Percentiles rank a stretch among this genome's conserved stretches.
These are phyloP conservation scores for Onygena corvina DNA, from an alignment of 2,329 filamentous ascomycete species.

Conservation along the genomic window DNA sequence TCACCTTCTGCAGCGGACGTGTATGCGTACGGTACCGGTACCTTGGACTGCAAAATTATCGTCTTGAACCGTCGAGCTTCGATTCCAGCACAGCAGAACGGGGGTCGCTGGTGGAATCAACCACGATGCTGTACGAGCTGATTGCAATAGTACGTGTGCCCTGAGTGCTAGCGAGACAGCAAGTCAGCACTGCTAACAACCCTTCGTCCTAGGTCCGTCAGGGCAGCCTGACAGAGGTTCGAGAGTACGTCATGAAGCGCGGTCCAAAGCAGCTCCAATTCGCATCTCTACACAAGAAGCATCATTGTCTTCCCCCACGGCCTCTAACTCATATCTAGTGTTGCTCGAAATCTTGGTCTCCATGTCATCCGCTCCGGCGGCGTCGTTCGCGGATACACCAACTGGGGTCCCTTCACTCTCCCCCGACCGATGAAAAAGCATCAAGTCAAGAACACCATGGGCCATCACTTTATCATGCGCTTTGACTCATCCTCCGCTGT, in stretches of 20 bases:
- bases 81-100: not conserved
- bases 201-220: slow-evolving; percentile 65
- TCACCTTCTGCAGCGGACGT: not conserved
- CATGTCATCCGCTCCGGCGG: slow-evolving; percentile 72
- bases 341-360: slow-evolving; percentile 72
- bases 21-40: not conserved
- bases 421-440: slow-evolving; percentile 67
- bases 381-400: slow-evolving; percentile 81
- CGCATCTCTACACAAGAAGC: not conserved
- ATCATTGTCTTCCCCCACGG: slow-evolving; percentile 7
- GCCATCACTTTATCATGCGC: slow-evolving; percentile 96
- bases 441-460: slow-evolving; percentile 69
- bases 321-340: slow-evolving; percentile 43
- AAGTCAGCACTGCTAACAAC: not conserved
- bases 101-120: slow-evolving; percentile 1
- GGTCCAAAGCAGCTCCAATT: not conserved
- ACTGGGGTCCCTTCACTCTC: slow-evolving; percentile 89
- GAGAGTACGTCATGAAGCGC: slow-evolving; percentile 58
- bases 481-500: slow-evolving; percentile 69
- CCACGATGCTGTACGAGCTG: slow-evolving; percentile 84
- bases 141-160: slow-evolving; percentile 71
- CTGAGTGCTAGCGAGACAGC: not conserved
- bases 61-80: too few relatives aligned
- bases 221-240: slow-evolving; percentile 79
- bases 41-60: not conserved